Evolutionary conservation across 2,329 filamentous ascomycete genomes (phyloP), one percentile per base, ranked within the genome.

Genomic region (Penicillium griseofulvum): DNA sequence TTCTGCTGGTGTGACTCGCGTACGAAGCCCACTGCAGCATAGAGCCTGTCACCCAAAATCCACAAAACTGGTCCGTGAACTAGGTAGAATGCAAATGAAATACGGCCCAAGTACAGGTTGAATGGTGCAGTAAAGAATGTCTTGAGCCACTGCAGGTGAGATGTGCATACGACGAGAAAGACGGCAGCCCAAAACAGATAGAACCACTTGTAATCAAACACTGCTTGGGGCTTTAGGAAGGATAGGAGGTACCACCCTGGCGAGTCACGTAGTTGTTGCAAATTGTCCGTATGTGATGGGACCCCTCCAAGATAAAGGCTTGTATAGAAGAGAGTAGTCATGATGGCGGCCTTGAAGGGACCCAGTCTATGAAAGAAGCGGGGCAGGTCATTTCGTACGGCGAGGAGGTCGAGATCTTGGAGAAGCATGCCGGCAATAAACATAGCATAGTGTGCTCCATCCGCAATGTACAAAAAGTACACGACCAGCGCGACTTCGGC

Each of bases 391-490:
- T 78, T 75, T 42, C 71, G 73, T 43, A 69, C 71, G 1, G 81
- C 78, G 2, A 86, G 76, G 5, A 83, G 64, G 60, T 88, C 85
- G 29, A 88, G 69, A 55, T 88, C 84, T 68, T 80, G 81, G 12
- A 87, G 76, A 4, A 87, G 69, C 81, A 87, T 84, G 22, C 86
- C 86, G 0, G 78, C 72, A 12, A 81, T 69, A 66, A 88, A 88
- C 69, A 86, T 76, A 16, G 84, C 77, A 60, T 81, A 82, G 65
- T 83, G 84, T 71, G 80, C 83, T 24, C 84, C 86, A 66, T 90
- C 87, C 4, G 80, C 80, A 49, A 89, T 80, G 68, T 87, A 88
- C 66, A 89, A 75, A 65, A 87, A 88, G 71, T 89, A 90, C 59
- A 78, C 75, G 19, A 84, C 78, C 11, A 90, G 73, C 1, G 67